phyloP scores from a whole-genome alignment of 2,329 filamentous ascomycete genomes.

The Pseudocercospora vitis region DNA sequence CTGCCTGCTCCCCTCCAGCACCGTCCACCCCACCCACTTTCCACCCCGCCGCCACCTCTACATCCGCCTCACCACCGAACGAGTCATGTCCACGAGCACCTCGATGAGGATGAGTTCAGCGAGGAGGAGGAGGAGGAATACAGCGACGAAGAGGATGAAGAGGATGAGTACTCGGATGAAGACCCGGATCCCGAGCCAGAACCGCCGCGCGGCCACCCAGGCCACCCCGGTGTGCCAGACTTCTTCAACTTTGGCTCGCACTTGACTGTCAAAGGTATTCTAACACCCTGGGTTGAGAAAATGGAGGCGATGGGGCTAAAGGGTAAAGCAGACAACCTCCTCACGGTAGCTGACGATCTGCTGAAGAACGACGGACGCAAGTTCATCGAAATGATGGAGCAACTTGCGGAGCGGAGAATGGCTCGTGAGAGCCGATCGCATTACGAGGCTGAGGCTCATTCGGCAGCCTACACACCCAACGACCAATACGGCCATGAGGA shows the following conservation, averaged over 20 bases:
- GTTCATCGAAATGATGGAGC: conserved; percentile 99
- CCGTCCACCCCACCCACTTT: conserved; percentile 43
- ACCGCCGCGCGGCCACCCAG: conserved; percentile 61
- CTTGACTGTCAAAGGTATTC: conserved; percentile 81
- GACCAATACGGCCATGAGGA: conserved; percentile 65
- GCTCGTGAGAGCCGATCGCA: conserved; percentile 89
- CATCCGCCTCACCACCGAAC: conserved; percentile 64
- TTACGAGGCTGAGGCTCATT: conserved; percentile 62
- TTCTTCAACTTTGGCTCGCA: conserved; percentile 98
- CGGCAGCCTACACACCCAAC: conserved; percentile 45
- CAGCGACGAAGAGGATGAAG: conserved; percentile 64
- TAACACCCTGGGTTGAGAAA: conserved; percentile 39
- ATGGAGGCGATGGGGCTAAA: conserved; percentile 39
- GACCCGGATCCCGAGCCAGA: conserved; percentile 55
- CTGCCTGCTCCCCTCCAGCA: conserved; percentile 57
- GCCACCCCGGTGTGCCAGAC: conserved; percentile 64
- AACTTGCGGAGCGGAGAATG: conserved; percentile 95
- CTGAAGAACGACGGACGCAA: conserved; percentile 99
- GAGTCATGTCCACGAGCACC: conserved; percentile 70
- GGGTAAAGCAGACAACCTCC: conserved; percentile 75
- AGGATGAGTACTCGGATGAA: conserved; percentile 65
- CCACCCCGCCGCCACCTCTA: conserved; percentile 33
- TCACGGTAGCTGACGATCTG: conserved; percentile 96
- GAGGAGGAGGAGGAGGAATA: conserved; percentile 60
- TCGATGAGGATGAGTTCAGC: conserved; percentile 53